A percentile compares a stretch with the other conserved stretches of the same genome.
phyloP scores from a whole-genome alignment of 2,329 filamentous ascomycete genomes.

The Colletotrichum coccodes region DNA sequence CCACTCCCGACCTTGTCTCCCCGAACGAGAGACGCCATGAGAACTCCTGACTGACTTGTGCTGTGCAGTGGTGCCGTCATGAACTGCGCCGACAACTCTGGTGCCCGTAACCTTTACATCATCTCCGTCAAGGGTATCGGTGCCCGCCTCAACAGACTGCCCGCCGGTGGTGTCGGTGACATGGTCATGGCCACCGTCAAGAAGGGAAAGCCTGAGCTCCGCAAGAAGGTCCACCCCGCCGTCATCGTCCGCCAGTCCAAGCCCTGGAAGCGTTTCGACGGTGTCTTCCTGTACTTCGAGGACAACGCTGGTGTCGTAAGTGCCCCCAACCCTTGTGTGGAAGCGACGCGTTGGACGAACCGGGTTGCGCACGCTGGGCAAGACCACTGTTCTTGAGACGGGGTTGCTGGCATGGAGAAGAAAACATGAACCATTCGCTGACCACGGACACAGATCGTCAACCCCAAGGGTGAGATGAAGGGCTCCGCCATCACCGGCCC shows the following conservation, averaged over 20 bases:
- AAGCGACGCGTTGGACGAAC: background rate
- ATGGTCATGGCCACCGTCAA: conserved; percentile 99
- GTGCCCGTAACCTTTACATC: conserved; percentile 99
- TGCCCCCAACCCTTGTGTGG: conserved; percentile 43
- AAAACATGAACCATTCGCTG: conserved; percentile 40
- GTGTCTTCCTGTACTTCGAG: conserved; percentile 99
- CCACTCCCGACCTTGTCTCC: conserved; percentile 1
- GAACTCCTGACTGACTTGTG: conserved; percentile 13
- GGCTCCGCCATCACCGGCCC: conserved; percentile 99
- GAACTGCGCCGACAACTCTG: conserved; percentile 99
- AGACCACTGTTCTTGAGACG: no score
- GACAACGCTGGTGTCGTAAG: conserved; percentile 99
- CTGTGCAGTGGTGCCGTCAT: conserved; percentile 91
- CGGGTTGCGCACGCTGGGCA: no score
- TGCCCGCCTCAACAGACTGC: conserved; percentile 96
- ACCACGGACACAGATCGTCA: conserved; percentile 81
- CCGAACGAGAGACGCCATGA: conserved; percentile 12
- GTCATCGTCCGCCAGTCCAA: conserved; percentile 99
- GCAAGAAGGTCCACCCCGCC: conserved; percentile 99
- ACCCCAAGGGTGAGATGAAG: conserved; percentile 99
- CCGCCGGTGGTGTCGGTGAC: conserved; percentile 97
- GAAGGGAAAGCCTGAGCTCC: conserved; percentile 99
- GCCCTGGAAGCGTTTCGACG: conserved; percentile 98
- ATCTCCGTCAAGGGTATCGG: conserved; percentile 99
- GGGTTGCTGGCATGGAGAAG: background rate